A percentile compares a stretch with the other conserved stretches of the same genome.
phyloP scores from a whole-genome alignment of 2,329 filamentous ascomycete species.

The Ramularia endophylla region DNA sequence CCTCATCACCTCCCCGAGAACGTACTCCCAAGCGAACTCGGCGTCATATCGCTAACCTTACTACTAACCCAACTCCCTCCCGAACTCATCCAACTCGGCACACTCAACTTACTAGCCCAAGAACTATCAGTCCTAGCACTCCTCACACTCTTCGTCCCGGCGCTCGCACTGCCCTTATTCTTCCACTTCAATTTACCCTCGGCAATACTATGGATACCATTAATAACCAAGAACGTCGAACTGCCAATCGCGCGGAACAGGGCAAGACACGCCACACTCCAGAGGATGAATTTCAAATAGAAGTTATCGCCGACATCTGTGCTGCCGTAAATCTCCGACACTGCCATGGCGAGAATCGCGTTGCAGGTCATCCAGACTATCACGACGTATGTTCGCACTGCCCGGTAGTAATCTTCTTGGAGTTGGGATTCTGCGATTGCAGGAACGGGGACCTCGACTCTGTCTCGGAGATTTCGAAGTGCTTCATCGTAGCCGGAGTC shows the following conservation, averaged over 20 bases:
- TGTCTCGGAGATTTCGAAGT: constrained; percentile 87
- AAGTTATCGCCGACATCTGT: constrained; percentile 71
- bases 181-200: constrained; percentile 70
- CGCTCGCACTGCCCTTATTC: constrained; percentile 14
- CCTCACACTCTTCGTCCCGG: constrained; percentile 23
- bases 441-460: constrained; percentile 68
- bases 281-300: constrained; percentile 90
- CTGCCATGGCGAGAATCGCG: constrained; percentile 85
- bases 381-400: constrained; percentile 96
- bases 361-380: constrained; percentile 91
- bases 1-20: constrained; percentile 12
- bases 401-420: constrained; percentile 98
- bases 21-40: constrained; percentile 27
- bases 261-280: constrained; percentile 80
- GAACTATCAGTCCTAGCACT: constrained; percentile 28
- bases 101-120: constrained; percentile 34
- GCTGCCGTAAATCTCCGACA: constrained; percentile 76
- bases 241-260: constrained; percentile 82
- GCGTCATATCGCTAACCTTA: constrained; percentile 30
- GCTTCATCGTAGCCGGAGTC: constrained; percentile 97
- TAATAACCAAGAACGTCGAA: constrained; percentile 75
- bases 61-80: constrained; percentile 33
- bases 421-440: constrained; percentile 67
- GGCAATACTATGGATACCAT: constrained; percentile 74
- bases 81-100: constrained; percentile 32